phyloP scores from a whole-genome alignment of 768 basidiomycete genomes.

The Ramaria sp. region DNA sequence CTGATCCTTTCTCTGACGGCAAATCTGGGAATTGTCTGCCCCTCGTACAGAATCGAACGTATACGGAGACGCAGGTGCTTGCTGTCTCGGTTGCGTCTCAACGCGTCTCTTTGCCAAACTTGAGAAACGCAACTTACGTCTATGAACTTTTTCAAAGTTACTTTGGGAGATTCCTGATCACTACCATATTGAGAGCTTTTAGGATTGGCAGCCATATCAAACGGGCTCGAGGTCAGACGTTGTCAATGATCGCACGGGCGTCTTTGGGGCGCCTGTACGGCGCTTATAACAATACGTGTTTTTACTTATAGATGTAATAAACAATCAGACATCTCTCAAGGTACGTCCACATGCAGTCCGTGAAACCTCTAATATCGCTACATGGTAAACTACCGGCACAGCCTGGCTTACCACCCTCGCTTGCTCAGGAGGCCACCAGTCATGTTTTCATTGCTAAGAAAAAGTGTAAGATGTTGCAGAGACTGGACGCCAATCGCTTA shows the following conservation, averaged over 20 bases:
- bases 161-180: conserved; percentile 16
- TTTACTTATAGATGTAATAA: too few relatives aligned
- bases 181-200: background rate
- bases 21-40: conserved; percentile 47
- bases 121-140: conserved; percentile 13
- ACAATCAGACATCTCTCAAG: too few relatives aligned
- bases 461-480: background rate
- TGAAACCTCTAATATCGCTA: too few relatives aligned
- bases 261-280: too few relatives aligned
- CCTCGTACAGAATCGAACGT: conserved; percentile 54
- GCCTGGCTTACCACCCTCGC: conserved; percentile 46
- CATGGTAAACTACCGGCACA: too few relatives aligned
- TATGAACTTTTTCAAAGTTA: conserved; percentile 28
- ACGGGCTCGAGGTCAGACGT: too few relatives aligned
- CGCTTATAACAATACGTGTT: too few relatives aligned
- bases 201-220: too few relatives aligned
- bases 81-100: conserved; percentile 20
- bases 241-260: too few relatives aligned
- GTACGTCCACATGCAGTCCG: too few relatives aligned
- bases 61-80: conserved; percentile 24
- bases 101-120: background rate
- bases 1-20: conserved; percentile 29
- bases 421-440: conserved; percentile 61
- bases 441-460: conserved; percentile 45
- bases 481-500: conserved; percentile 27